phyloP scores from a whole-genome alignment of 345 rosid species.

The Syzygium oleosum region DNA sequence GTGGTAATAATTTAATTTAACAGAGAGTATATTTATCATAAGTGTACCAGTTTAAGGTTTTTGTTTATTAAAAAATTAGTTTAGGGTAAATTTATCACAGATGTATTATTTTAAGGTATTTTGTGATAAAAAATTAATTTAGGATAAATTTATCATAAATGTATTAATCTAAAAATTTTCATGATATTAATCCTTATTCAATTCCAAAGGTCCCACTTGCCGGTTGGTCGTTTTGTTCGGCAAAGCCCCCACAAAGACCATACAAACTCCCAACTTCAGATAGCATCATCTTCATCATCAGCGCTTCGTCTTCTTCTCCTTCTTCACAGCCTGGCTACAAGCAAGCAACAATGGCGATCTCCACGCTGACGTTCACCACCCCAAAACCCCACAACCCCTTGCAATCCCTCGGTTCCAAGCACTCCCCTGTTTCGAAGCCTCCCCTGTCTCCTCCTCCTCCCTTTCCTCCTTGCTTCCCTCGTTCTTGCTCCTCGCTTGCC shows the following conservation, averaged over 20 bases:
- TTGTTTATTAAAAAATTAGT: too few species aligned
- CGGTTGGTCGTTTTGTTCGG: not conserved
- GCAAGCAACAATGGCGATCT: slow-evolving; percentile 7
- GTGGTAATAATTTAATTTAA: too few species aligned
- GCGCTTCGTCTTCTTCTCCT: not conserved
- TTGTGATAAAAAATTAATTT: too few species aligned
- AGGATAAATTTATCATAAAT: too few species aligned
- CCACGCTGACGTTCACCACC: slow-evolving; percentile 7
- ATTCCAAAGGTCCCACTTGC: not conserved
- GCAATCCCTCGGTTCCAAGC: not conserved
- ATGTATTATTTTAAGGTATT: too few species aligned
- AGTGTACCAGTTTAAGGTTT: too few species aligned
- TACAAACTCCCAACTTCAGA: not conserved
- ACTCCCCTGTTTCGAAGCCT: not conserved
- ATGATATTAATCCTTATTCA: too few species aligned
- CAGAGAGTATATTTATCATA: too few species aligned
- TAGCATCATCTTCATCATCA: not conserved
- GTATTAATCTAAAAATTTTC: too few species aligned
- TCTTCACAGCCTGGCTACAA: not conserved
- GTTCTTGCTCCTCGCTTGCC: slow-evolving; percentile 13
- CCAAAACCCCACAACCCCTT: not conserved
- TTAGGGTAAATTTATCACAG: too few species aligned
- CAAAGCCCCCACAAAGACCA: not conserved
- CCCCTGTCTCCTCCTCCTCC: not conserved
- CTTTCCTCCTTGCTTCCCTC: slow-evolving; percentile 3